A percentile compares a stretch with the other conserved stretches of the same genome.
phyloP scores from a whole-genome alignment of 768 basidiomycete species.

The Boletus rubropictus region DNA sequence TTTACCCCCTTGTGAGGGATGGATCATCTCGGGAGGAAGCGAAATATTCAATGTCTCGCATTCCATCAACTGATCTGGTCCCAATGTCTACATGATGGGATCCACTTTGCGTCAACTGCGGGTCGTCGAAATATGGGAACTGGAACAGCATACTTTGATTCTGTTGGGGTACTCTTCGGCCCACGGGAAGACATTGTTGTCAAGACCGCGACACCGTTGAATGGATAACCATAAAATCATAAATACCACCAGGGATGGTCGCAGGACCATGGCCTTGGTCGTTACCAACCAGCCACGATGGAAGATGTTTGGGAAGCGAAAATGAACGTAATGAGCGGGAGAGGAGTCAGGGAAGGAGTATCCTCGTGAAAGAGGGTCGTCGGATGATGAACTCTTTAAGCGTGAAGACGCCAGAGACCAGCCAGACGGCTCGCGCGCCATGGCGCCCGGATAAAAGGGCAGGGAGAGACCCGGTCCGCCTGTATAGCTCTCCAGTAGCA shows the following conservation, averaged over 20 bases:
- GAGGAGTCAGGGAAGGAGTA: background rate
- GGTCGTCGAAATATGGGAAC: background rate
- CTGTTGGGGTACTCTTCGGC: background rate
- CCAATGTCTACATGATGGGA: background rate
- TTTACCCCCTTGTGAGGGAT: slow-evolving; percentile 7
- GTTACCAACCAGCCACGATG: slow-evolving; percentile 1
- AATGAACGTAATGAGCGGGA: background rate
- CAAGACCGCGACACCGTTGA: slow-evolving; percentile 2
- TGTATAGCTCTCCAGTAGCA: no score
- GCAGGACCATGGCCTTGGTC: slow-evolving; percentile 10
- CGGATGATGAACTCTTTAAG: background rate
- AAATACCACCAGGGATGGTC: slow-evolving; percentile 1
- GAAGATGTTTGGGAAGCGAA: background rate
- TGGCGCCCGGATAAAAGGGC: background rate
- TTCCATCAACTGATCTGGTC: slow-evolving; percentile 3
- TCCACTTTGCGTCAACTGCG: background rate
- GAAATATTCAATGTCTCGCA: slow-evolving; percentile 13
- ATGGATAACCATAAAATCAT: slow-evolving; percentile 1
- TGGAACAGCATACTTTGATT: slow-evolving; percentile 4
- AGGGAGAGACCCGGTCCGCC: background rate
- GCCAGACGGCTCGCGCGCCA: slow-evolving; percentile 10
- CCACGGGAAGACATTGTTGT: background rate
- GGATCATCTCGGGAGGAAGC: background rate
- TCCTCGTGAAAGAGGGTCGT: background rate
- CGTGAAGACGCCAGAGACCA: slow-evolving; percentile 6